Conservation (phyloP, 192 early-diverging fungal species). For the Linnemannia elongata region DNA sequence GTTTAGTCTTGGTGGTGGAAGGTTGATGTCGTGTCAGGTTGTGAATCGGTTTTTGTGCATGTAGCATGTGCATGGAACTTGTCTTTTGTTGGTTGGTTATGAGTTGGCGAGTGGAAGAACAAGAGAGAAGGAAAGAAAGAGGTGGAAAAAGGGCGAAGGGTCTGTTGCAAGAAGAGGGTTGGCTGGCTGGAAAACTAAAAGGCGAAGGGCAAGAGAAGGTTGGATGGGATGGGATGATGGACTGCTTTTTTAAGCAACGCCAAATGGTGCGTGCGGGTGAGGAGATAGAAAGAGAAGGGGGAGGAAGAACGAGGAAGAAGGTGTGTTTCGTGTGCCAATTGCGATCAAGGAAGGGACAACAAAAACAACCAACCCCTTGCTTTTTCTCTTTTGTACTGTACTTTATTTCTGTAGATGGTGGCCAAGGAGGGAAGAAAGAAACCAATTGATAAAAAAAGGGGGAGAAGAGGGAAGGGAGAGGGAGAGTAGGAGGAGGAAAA, state of each 20-base stretch:
- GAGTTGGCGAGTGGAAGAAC: neutral
- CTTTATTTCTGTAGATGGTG: neutral
- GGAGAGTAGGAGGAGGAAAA: no score
- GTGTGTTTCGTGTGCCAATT: no score
- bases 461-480: no score
- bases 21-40: neutral
- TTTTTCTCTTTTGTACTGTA: neutral
- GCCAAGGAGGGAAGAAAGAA: neutral
- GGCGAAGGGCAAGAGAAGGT: neutral
- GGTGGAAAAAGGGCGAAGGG: neutral
- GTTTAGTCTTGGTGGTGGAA: neutral
- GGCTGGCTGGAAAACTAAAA: neutral
- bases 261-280: neutral
- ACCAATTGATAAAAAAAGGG: neutral
- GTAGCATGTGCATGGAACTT: neutral
- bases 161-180: neutral
- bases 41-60: neutral
- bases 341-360: neutral
- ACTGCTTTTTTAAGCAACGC: constrained; percentile 6
- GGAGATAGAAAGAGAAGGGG: neutral
- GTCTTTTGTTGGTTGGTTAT: neutral
- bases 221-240: neutral
- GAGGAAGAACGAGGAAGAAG: neutral
- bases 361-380: neutral
- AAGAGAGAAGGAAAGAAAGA: neutral